Conservation (phyloP, 257 asterid genomes). For the Nicotiana paniculata region DNA sequence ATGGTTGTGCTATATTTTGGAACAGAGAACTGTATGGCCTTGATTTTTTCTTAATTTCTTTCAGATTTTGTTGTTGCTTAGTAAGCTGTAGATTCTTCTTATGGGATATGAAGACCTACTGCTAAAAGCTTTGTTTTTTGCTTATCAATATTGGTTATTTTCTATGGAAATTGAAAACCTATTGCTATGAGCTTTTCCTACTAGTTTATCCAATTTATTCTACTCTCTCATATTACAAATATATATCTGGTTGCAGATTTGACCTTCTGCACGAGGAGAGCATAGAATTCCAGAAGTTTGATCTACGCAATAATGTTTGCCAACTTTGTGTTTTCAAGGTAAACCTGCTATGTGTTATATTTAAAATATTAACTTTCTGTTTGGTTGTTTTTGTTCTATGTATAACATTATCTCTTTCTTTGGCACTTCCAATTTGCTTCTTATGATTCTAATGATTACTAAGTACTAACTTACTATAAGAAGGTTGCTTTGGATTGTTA, state of each 20-base stretch:
- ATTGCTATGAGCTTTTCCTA: not conserved
- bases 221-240: constrained; percentile 6
- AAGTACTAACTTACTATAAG: not conserved
- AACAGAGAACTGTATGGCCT: constrained; percentile 50
- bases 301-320: constrained; percentile 80
- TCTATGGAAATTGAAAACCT: not conserved
- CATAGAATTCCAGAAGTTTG: constrained; percentile 70
- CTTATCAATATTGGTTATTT: not conserved
- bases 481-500: not conserved
- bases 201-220: not conserved
- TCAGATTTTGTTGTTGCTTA: not conserved
- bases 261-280: constrained; percentile 72
- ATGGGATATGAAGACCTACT: not conserved
- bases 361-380: not conserved
- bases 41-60: constrained; percentile 7
- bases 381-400: not conserved
- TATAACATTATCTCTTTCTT: not conserved
- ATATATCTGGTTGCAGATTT: constrained; percentile 36
- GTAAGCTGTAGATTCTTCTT: not conserved
- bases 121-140: not conserved
- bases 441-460: not conserved
- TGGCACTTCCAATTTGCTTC: not conserved
- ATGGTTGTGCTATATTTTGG: constrained; percentile 93
- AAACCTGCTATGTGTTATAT: constrained; percentile 2
- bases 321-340: constrained; percentile 84